These are phyloP conservation scores for Melaleuca quinquenervia DNA, from an alignment of 345 rosid species.

Conservation along the genomic window DNA sequence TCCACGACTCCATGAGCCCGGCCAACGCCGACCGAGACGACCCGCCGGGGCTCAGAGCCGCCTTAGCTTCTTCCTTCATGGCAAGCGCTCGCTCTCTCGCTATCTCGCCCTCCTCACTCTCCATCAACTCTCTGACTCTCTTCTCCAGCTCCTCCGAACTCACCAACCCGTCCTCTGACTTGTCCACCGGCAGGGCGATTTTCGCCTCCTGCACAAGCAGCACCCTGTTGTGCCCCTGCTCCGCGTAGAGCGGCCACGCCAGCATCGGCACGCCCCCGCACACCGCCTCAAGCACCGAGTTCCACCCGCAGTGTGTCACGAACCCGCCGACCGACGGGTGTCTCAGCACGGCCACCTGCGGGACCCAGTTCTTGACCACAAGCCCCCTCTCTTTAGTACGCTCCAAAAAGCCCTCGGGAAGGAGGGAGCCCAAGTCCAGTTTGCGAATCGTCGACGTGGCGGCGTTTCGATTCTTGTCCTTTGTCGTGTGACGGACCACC, in stretches of 20 bases:
- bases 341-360: constrained; percentile 10
- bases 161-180: constrained; percentile 23
- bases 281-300: constrained; percentile 22
- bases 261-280: constrained; percentile 13
- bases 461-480: not conserved
- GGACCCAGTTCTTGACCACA: constrained; percentile 15
- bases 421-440: constrained; percentile 16
- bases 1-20: constrained; percentile 5
- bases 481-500: constrained; percentile 37
- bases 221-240: constrained; percentile 32
- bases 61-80: constrained; percentile 8
- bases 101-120: constrained; percentile 3
- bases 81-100: not conserved
- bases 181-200: constrained; percentile 33
- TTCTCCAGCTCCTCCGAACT: constrained; percentile 16
- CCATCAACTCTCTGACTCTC: constrained; percentile 25
- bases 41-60: constrained; percentile 27
- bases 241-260: constrained; percentile 50
- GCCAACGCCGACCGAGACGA: constrained; percentile 23
- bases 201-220: constrained; percentile 43
- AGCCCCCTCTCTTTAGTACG: constrained; percentile 20
- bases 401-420: constrained; percentile 37
- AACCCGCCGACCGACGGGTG: constrained; percentile 14
- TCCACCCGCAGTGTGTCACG: constrained; percentile 29
- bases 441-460: constrained; percentile 1